Base-by-base conservation (phyloP, 352 stramenopile species). In the Pythium grandisporangium region DNA sequence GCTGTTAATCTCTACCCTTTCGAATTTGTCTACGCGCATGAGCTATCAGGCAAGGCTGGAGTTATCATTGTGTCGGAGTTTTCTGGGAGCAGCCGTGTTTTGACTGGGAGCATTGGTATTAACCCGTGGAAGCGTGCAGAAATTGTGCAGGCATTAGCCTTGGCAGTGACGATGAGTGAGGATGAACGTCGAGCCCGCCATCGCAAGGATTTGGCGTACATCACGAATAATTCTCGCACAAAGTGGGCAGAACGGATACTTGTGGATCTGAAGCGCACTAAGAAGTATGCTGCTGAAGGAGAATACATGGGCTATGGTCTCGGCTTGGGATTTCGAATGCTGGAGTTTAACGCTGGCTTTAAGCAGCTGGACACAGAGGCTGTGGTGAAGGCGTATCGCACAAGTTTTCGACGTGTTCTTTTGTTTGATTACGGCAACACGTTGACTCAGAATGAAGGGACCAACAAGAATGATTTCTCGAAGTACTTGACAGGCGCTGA, bases 371-470 rank as follows among this genome's bases (percentile, higher is more conserved):
- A 99, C 38, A 85, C 79, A 0, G 82, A 94, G 17, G 64, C 78
- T 1, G 84, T 99, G 6, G 78, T 80, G 4, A 86, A 89, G 39
- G 77, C 90, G 14, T 99, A 97, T 61, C 75, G 67, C 23, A 61
- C 69, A 30, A 84, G 69, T 29, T 86, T 82, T 46, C 70, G 80
- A 20, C 79, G 93, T 13, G 76, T 99, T 5, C 95, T 99, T 37
- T 71, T 99, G 29, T 84, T 99, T 34, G 97, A 99, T 61, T 99
- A 99, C 42, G 96, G 96, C 40, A 97, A 97, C 60, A 99, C 96
- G 6, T 79, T 99, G 30, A 86, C 96, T 11, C 73, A 82, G 27
- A 93, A 98, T 48, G 89, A 97, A 63, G 36, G 53, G 25, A 50
- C 52, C 25, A 55, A 61, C 4, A 59, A 64, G 5, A 71, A 88